Evolutionary conservation across 2,329 filamentous ascomycete species (phyloP).

Genomic region (Alternaria novae-zelandiae): DNA sequence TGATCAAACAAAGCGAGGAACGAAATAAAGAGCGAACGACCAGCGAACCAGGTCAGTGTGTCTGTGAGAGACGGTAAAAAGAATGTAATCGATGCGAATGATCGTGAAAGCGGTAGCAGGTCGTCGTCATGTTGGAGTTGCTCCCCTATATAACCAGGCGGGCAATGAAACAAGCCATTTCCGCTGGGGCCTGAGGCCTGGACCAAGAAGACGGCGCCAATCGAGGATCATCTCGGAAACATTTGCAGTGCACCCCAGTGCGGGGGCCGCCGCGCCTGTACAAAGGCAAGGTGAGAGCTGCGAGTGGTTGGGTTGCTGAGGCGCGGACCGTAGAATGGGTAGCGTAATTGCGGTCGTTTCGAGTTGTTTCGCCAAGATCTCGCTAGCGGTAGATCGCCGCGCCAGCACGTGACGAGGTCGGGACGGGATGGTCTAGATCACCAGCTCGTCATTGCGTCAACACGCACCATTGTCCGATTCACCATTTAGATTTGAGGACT

Average conservation of each 20-base stretch:
- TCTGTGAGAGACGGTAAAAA: constrained; percentile 31
- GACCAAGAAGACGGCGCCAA: constrained; percentile 19
- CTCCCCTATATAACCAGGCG: constrained; percentile 27
- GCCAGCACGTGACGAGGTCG: constrained; percentile 12
- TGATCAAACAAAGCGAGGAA: constrained; percentile 33
- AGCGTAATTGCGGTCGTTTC: constrained; percentile 35
- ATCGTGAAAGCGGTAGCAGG: constrained; percentile 27
- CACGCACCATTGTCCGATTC: not conserved
- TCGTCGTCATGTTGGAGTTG: constrained; percentile 5
- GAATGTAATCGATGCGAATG: constrained; percentile 26
- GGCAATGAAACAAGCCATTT: constrained; percentile 30
- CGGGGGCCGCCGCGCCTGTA: constrained; percentile 20
- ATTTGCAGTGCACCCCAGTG: constrained; percentile 21
- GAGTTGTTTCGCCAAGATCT: constrained; percentile 29
- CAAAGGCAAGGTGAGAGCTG: constrained; percentile 3
- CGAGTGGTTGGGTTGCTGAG: constrained; percentile 24
- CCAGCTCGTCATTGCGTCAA: not conserved
- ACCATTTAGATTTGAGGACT: not conserved
- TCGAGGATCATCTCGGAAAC: constrained; percentile 20
- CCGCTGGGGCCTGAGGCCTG: constrained; percentile 20
- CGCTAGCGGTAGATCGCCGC: constrained; percentile 27
- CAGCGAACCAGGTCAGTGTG: constrained; percentile 33
- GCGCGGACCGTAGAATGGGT: constrained; percentile 18
- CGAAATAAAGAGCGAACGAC: constrained; percentile 41
- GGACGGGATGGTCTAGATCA: constrained; percentile 1